Percentiles rank a stretch among this genome's conserved stretches.
Conservation (phyloP, 768 basidiomycete genomes). For the Pisolithus sp. region DNA sequence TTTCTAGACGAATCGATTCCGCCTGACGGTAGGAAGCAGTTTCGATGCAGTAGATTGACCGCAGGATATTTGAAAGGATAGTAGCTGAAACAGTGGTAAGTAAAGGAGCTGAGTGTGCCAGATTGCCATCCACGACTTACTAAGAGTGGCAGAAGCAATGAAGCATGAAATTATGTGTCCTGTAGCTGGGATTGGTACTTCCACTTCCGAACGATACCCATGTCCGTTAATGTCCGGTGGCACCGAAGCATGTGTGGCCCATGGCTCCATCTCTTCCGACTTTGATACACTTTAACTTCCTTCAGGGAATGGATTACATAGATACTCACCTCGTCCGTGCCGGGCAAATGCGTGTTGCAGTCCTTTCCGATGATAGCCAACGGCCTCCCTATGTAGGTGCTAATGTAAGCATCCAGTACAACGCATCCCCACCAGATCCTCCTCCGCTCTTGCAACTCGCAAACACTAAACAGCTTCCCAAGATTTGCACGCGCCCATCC, state of each 20-base stretch:
- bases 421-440: constrained; percentile 78
- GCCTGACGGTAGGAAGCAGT: constrained; percentile 48
- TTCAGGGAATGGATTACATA: background rate
- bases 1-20: constrained; percentile 54
- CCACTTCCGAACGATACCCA: constrained; percentile 18
- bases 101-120: background rate
- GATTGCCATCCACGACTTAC: constrained; percentile 34
- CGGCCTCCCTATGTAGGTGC: constrained; percentile 73
- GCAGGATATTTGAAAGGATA: constrained; percentile 62
- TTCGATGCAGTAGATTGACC: constrained; percentile 64
- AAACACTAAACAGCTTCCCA: constrained; percentile 50
- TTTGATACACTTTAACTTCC: constrained; percentile 15
- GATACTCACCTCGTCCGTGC: constrained; percentile 46
- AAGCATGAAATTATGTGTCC: constrained; percentile 66
- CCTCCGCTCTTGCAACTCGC: constrained; percentile 64
- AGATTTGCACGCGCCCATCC: constrained; percentile 62
- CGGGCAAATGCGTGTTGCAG: constrained; percentile 67
- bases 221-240: constrained; percentile 28
- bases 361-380: constrained; percentile 70
- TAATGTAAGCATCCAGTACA: constrained; percentile 74
- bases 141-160: constrained; percentile 65
- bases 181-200: constrained; percentile 27
- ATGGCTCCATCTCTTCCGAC: constrained; percentile 60
- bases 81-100: constrained; percentile 40
- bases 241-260: constrained; percentile 37